Percentiles rank a stretch among this genome's conserved stretches.
Evolutionary conservation across 192 early-diverging fungal genomes (phyloP).

Genomic region (Allomyces arbusculus): DNA sequence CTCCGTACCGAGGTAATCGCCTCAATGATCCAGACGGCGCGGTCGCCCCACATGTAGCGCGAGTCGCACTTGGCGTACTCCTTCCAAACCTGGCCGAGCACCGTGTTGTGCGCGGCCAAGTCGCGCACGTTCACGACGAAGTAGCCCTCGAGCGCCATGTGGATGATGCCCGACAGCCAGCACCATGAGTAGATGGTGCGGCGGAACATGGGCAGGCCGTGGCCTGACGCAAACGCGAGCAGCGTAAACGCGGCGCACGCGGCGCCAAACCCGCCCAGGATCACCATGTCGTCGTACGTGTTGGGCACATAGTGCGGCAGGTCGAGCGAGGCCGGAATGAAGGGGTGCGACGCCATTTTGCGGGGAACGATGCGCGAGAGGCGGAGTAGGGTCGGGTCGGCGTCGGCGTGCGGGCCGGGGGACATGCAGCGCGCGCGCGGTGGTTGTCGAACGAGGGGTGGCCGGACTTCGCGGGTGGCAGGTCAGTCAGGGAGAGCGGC

Average conservation of each 20-base stretch:
- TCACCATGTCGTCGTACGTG: slow-evolving; percentile 1
- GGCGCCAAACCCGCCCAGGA: slow-evolving; percentile 3
- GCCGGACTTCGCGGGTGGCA: too few relatives aligned
- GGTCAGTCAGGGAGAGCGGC: too few relatives aligned
- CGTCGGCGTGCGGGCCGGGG: too few relatives aligned
- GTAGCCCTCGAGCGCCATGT: slow-evolving; percentile 69
- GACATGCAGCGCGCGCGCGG: too few relatives aligned
- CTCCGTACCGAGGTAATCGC: slow-evolving; percentile 31
- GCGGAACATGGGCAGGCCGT: slow-evolving; percentile 5
- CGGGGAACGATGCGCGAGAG: neutral
- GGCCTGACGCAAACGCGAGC: neutral
- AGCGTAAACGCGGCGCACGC: slow-evolving; percentile 1
- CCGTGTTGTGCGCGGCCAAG: slow-evolving; percentile 38
- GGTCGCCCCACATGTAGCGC: slow-evolving; percentile 63
- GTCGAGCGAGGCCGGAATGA: slow-evolving; percentile 13
- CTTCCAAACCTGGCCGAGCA: slow-evolving; percentile 69
- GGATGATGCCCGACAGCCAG: slow-evolving; percentile 56
- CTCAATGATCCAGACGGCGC: slow-evolving; percentile 70
- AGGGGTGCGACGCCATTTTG: slow-evolving; percentile 10
- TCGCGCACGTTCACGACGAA: slow-evolving; percentile 46
- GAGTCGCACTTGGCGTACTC: slow-evolving; percentile 80
- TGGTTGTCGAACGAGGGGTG: too few relatives aligned
- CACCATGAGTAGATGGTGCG: slow-evolving; percentile 61
- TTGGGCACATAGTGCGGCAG: slow-evolving; percentile 12
- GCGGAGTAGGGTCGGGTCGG: too few relatives aligned